Base-by-base conservation (phyloP, 768 basidiomycete genomes). In the Candolleomyces efflorescens region DNA sequence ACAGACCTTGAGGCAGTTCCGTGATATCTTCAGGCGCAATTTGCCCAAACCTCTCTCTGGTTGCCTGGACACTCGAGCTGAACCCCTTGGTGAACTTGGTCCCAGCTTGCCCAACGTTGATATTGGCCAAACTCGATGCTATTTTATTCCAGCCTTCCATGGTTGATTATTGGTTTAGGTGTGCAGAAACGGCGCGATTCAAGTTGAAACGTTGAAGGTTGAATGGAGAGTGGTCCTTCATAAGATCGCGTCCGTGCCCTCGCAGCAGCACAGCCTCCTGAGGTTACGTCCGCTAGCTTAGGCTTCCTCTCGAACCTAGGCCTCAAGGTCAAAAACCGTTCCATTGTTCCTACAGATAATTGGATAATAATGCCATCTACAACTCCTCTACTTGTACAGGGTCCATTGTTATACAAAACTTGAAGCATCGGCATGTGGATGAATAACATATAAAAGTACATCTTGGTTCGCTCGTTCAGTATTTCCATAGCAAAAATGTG, bases 11-110 rank as follows among this genome's bases (percentile, higher is more conserved):
- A 23, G 91, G 90, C 52, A 93, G 81, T 73, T 98, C 97, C 7
- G 96, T 98, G 68, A 98, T 94, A 64, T 97, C 97, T 62, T 93
- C 93, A 5, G 89, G 81, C 3, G 92, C 82, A 57, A 96, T 83
- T 68, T 94, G 90, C 20, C 96, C 96, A 3, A 98, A 78, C 50
- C 89, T 81, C 73, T 98, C 96, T 67, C 74, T 83, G 22, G 92
- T 92, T 2, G 92, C 91, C 73, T 94, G 92, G 2, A 94, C 85
- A 64, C 86, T 86, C 22, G 86, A 88, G 65, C 78, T 86, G 75
- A 94, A 84, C 62, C 88, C 87, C 73, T 91, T 93, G 54, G 85
- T 78, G 60, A 94, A 56, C 76, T 85, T 91, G 67, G 76, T 84
- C 53, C 89, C 89, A 1, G 86, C 87, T 69, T 89, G 84, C 44